A percentile compares a stretch with the other conserved stretches of the same genome.
Conservation (phyloP, 306 rosid species). For the Urtica urens region DNA sequence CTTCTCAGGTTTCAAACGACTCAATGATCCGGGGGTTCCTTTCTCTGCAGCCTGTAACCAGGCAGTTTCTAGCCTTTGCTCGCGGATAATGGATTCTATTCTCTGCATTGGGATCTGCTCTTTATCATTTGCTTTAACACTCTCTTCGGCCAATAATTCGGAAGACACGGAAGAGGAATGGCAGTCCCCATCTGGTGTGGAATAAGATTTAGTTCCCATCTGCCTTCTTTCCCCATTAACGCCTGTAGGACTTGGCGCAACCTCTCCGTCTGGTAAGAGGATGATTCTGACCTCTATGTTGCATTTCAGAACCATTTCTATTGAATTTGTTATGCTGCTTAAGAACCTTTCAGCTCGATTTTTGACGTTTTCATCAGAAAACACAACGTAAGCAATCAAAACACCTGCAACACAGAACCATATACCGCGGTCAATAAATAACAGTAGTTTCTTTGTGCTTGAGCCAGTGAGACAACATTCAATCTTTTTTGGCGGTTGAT, state of each 20-base stretch:
- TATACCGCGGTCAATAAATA: neutral
- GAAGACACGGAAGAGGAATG: slow-evolving; percentile 47
- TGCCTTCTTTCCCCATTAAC: slow-evolving; percentile 35
- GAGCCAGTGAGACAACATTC: neutral
- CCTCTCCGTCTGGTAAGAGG: slow-evolving; percentile 61
- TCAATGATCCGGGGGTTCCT: slow-evolving; percentile 83
- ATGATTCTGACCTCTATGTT: slow-evolving; percentile 85
- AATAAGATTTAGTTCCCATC: slow-evolving; percentile 29
- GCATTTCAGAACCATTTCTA: slow-evolving; percentile 84
- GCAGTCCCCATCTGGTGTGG: slow-evolving; percentile 39
- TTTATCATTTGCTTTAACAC: slow-evolving; percentile 32
- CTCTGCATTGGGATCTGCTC: slow-evolving; percentile 77
- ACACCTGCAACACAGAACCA: slow-evolving; percentile 49
- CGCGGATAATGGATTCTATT: slow-evolving; percentile 87
- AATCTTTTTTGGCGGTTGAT: neutral
- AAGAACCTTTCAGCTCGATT: slow-evolving; percentile 83
- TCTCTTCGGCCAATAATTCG: slow-evolving; percentile 42
- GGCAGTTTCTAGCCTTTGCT: slow-evolving; percentile 90
- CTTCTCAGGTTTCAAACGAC: slow-evolving; percentile 73
- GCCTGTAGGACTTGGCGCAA: slow-evolving; percentile 32
- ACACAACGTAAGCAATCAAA: slow-evolving; percentile 74
- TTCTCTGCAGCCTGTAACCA: slow-evolving; percentile 86
- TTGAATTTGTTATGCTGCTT: slow-evolving; percentile 89
- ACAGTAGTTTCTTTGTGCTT: neutral
- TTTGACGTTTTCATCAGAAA: slow-evolving; percentile 62